Conservation (phyloP, 331 rosid species). For the Spiraea crenata region DNA sequence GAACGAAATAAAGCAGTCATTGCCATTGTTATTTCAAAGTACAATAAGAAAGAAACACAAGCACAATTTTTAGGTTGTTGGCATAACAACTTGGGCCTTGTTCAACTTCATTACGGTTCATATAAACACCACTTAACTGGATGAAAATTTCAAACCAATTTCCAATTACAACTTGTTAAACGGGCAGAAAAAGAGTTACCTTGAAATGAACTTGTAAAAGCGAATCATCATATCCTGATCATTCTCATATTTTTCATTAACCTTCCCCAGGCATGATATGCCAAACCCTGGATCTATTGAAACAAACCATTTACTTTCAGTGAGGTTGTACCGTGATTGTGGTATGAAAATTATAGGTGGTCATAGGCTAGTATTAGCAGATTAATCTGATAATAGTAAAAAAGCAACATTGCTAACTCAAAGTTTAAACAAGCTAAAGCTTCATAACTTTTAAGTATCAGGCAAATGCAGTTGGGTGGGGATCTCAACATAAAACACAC, state of each 20-base stretch:
- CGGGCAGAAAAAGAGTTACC: constrained; percentile 39
- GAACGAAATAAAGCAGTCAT: neutral
- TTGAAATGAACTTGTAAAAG: constrained; percentile 59
- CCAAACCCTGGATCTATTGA: constrained; percentile 74
- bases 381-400: neutral
- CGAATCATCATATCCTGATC: constrained; percentile 71
- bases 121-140: neutral
- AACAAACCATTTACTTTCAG: neutral
- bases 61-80: neutral
- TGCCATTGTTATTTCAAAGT: neutral
- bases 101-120: neutral
- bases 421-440: neutral
- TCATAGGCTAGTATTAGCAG: neutral
- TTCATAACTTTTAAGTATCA: neutral
- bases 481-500: neutral
- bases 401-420: neutral
- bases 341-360: neutral
- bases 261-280: constrained; percentile 69
- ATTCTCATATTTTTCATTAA: constrained; percentile 54
- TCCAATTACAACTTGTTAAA: neutral
- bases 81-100: neutral
- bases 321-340: neutral
- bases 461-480: neutral
- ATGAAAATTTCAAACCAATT: neutral
- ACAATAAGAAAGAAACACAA: neutral